These are phyloP conservation scores for Xylariaceae sp. DNA, from an alignment of 2,329 filamentous ascomycete species.

Conservation along the genomic window DNA sequence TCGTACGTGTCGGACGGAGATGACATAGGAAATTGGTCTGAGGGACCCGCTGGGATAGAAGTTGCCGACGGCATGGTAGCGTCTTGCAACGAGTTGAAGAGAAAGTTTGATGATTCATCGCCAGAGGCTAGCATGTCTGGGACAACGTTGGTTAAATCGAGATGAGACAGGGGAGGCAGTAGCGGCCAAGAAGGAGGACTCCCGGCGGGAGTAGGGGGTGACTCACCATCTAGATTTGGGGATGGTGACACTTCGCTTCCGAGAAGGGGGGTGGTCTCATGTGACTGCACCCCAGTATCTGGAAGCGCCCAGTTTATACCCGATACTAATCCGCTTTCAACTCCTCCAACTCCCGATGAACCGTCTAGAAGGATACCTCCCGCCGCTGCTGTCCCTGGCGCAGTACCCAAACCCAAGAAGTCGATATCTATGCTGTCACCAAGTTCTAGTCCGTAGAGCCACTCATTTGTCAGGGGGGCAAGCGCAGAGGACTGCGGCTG, in stretches of 20 bases:
- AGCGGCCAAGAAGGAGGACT: background rate
- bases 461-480: conserved; percentile 21
- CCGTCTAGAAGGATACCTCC: conserved; percentile 10
- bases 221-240: conserved; percentile 25
- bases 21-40: conserved; percentile 16
- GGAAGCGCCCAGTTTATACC: conserved; percentile 27
- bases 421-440: background rate
- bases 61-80: conserved; percentile 16
- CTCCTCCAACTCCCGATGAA: conserved; percentile 1
- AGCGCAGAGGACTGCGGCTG: conserved; percentile 5
- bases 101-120: conserved; percentile 18
- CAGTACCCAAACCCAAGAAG: conserved; percentile 4
- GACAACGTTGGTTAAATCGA: conserved; percentile 10
- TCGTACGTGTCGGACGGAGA: conserved; percentile 14
- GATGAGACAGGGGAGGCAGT: conserved; percentile 1
- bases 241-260: conserved; percentile 21
- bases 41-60: conserved; percentile 9
- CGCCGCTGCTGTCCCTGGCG: conserved; percentile 9
- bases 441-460: conserved; percentile 24
- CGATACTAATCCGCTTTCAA: background rate
- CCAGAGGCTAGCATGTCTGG: conserved; percentile 23
- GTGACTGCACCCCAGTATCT: conserved; percentile 17
- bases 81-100: conserved; percentile 21
- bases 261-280: conserved; percentile 21
- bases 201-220: conserved; percentile 2